phyloP scores from a whole-genome alignment of 2,329 filamentous ascomycete species.

The Thermothelomyces thermophilus region DNA sequence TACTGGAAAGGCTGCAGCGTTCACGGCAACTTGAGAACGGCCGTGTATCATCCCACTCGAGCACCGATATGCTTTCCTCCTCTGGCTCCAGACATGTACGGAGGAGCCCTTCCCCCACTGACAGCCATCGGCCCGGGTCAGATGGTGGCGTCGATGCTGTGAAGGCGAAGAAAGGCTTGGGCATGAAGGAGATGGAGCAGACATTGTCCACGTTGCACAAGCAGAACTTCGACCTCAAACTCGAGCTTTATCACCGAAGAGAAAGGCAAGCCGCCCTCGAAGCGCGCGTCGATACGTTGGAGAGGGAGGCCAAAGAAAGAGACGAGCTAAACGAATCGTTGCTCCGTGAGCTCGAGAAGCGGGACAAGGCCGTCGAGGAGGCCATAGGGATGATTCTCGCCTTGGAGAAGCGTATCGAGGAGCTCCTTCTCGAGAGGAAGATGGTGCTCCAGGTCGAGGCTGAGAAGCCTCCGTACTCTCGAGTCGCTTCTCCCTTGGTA shows the following conservation, averaged over 20 bases:
- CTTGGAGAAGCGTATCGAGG: constrained; percentile 54
- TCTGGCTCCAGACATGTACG: constrained; percentile 36
- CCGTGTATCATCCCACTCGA: constrained; percentile 33
- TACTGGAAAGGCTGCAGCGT: constrained; percentile 49
- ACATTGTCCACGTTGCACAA: constrained; percentile 64
- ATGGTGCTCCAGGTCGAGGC: constrained; percentile 47
- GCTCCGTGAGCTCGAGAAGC: constrained; percentile 55
- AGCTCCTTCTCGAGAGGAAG: constrained; percentile 46
- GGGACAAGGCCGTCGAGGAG: constrained; percentile 64
- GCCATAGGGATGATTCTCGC: constrained; percentile 63
- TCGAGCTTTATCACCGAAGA: constrained; percentile 63
- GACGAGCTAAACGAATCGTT: constrained; percentile 51
- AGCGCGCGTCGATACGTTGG: constrained; percentile 48
- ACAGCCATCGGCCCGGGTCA: constrained; percentile 38
- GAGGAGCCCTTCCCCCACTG: constrained; percentile 35
- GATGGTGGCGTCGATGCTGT: constrained; percentile 35
- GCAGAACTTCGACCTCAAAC: constrained; percentile 70
- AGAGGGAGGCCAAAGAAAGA: constrained; percentile 46
- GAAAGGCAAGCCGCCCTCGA: constrained; percentile 54
- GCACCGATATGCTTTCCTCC: constrained; percentile 33
- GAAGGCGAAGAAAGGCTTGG: constrained; percentile 51
- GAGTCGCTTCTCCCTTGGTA: constrained; percentile 27
- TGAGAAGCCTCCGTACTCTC: constrained; percentile 32
- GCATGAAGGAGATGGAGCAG: constrained; percentile 64
- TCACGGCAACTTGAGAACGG: constrained; percentile 46